These are phyloP conservation scores for Exophiala sideris DNA, from an alignment of 2,329 filamentous ascomycete genomes.

Conservation along the genomic window DNA sequence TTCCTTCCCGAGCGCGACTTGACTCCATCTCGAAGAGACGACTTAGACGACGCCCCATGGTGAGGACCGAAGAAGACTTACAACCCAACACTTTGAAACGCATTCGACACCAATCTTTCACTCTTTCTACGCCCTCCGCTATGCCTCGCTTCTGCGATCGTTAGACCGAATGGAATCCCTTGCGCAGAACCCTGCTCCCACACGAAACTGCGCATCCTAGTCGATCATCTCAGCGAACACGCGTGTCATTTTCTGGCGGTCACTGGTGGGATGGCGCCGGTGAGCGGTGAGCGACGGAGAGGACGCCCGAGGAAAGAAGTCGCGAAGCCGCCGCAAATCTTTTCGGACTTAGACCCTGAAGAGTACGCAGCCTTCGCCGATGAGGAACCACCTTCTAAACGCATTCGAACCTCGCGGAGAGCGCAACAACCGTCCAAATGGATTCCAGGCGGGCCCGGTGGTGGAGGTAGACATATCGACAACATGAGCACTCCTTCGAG, in stretches of 20 bases:
- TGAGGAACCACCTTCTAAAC: slow-evolving; percentile 65
- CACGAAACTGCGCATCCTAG: slow-evolving; percentile 17
- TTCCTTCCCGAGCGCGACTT: slow-evolving; percentile 5
- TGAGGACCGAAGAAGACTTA: no score
- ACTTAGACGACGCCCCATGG: not conserved
- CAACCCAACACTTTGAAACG: no score
- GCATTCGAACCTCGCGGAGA: slow-evolving; percentile 59
- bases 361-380: slow-evolving; percentile 29
- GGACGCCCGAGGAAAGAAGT: slow-evolving; percentile 31
- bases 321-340: slow-evolving; percentile 31
- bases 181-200: slow-evolving; percentile 12
- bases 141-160: not conserved
- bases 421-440: slow-evolving; percentile 18
- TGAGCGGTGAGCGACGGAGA: slow-evolving; percentile 24
- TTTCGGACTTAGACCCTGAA: slow-evolving; percentile 30
- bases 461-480: slow-evolving; percentile 80
- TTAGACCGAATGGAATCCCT: slow-evolving; percentile 17
- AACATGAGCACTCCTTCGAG: slow-evolving; percentile 46
- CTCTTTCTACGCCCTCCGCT: not conserved
- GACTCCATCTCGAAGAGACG: slow-evolving; percentile 13
- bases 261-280: slow-evolving; percentile 21
- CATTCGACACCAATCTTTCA: no score
- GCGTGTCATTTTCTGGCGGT: slow-evolving; percentile 13
- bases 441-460: slow-evolving; percentile 79
- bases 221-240: slow-evolving; percentile 1